Conservation (phyloP, 176 grass and related monocot species). For the Stipa capillata region DNA sequence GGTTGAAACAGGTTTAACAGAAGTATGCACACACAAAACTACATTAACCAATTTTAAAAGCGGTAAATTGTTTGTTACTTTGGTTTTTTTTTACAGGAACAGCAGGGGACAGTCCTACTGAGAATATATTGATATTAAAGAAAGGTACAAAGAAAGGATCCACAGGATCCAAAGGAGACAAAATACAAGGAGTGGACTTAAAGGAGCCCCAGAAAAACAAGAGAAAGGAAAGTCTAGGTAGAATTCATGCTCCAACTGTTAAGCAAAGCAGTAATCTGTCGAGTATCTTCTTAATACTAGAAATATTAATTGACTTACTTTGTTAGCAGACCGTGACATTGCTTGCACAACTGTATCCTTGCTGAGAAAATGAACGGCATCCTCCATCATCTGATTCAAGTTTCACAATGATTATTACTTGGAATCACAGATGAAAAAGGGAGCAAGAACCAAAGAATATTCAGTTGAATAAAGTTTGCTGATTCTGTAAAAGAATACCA, state of each 20-base stretch:
- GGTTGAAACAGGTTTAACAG: not conserved
- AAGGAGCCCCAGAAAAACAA: no score
- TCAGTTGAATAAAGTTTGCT: slow-evolving; percentile 5
- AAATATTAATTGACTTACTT: slow-evolving; percentile 42
- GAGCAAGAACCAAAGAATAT: slow-evolving; percentile 6
- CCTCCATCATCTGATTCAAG: slow-evolving; percentile 91
- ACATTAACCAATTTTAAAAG: not conserved
- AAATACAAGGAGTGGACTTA: no score
- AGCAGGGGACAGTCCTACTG: no score
- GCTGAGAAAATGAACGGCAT: slow-evolving; percentile 89
- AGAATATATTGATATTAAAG: no score
- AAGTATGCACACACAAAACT: not conserved
- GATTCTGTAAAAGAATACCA: slow-evolving; percentile 20
- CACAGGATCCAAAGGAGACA: no score
- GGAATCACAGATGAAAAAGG: slow-evolving; percentile 11
- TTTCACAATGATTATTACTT: not conserved
- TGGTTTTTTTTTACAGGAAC: no score
- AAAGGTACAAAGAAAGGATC: no score
- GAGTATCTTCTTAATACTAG: slow-evolving; percentile 9
- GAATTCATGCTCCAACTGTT: no score
- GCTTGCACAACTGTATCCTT: slow-evolving; percentile 97
- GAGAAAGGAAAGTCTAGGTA: no score
- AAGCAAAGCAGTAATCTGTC: not conserved
- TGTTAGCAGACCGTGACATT: slow-evolving; percentile 90
- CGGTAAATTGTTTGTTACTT: no score